Evolutionary conservation across 2,329 filamentous ascomycete genomes (phyloP), one percentile per base, ranked within the genome.

Genomic region (Colletotrichum cuscutae): DNA sequence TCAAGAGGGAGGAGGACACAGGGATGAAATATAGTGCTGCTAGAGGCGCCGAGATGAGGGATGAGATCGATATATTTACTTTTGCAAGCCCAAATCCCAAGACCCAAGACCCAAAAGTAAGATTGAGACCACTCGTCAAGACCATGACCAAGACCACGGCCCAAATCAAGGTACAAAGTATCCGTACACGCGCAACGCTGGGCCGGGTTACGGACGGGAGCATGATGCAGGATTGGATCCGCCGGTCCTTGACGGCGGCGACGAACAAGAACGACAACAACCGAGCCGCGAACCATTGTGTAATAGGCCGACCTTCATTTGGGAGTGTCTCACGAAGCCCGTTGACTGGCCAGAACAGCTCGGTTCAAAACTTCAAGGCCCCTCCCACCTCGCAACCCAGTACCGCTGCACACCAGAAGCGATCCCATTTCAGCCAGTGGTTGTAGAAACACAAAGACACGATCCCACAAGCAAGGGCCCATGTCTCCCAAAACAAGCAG

Each of bases 31-130:
- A 58, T 60, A 70, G 64, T 59, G 68, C 70, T 59, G 68, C 70
- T 37, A 64, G 66, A 72, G 70, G 54, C 70, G 66, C 59, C 54
- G 70, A 70, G 65, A 32, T 32, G 57, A 65, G 60, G 70, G 66
- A 72, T 65, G 66, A 62, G 52, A 64, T 74, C 22, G 70, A 70
- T 70, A 73, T 74, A 74, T 73, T 74, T 74, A 69, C 73, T 74
- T 68, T 63, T 73, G 42, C 73, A 24, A 69, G 59, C 65, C 32
- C 26, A 60, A 60, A 24, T 26, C 30, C 69, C 30, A 32, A 15
- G 2, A 42, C 13, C 37, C 13, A 42, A 15, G 37, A 42, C 37
- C 37, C 37, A 42, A 42, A 42, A 42, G 37, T 42, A 65, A 54
- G 66, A 57, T 59, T 32, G 32, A 57, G 60, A 69, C 65, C 35